Base-by-base conservation (phyloP, 1,284 basidiomycete genomes). In the Cerrena zonata region DNA sequence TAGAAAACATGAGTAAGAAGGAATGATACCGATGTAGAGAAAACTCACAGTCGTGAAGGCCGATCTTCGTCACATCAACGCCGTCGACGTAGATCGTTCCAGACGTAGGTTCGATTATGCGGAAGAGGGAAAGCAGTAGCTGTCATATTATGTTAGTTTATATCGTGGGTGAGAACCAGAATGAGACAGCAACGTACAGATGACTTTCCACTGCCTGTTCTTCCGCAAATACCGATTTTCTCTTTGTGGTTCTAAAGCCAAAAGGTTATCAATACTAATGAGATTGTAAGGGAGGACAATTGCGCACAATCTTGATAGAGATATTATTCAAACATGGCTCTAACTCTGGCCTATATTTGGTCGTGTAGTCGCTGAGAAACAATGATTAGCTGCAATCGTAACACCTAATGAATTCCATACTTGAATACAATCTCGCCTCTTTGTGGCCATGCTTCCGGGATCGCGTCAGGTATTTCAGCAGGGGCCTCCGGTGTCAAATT, bases 131-230 rank as follows among this genome's bases (percentile, higher is more conserved):
- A 18, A 86, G 70, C 3, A 86, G 70, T 15, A 84, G 64, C 77
- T 84, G 55, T n/a, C n/a, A n/a, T n/a, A n/a, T n/a, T n/a, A n/a
- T n/a, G n/a, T n/a, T n/a, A n/a, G n/a, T n/a, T n/a, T n/a, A n/a
- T n/a, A n/a, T n/a, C n/a, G n/a, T n/a, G n/a, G n/a, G n/a, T n/a
- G n/a, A 24, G n/a, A n/a, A 18, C 27, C 3, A 58, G 1, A 4
- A 25, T 52, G 5, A 22, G 47, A 61, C 3, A 67, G 30, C 78
- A 66, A 44, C 83, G 74, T 53, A 94, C 78, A 2, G 88, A 89
- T 24, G 84, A 89, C 70, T 96, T 96, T 54, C 94, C 94, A n/a
- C 91, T 89, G 1, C 94, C 93, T 0, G 94, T 97, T 53, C 94
- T 73, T 1, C 94, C 94, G 60, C 84, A 85, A 3, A 94, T 78